phyloP scores from a whole-genome alignment of 108 stramenopile species.

The Heterococcus sp. region DNA sequence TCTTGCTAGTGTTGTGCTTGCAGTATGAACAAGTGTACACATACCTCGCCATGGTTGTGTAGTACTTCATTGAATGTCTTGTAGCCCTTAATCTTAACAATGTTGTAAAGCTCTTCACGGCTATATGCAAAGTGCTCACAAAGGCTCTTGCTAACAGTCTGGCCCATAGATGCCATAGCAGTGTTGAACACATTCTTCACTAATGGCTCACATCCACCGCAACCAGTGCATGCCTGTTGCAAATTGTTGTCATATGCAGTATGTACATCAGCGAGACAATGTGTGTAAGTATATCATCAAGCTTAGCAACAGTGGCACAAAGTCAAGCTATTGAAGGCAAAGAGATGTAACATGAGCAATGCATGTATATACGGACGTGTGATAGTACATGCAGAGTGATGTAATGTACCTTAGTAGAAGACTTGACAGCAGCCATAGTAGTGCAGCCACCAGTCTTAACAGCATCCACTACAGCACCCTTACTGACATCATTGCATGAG shows the following conservation, averaged over 20 bases:
- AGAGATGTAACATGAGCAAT: not conserved
- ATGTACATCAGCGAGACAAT: not conserved
- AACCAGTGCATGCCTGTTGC: constrained; percentile 73
- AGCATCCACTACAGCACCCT: constrained; percentile 64
- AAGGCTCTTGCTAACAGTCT: constrained; percentile 71
- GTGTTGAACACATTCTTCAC: constrained; percentile 71
- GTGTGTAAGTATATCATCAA: no score
- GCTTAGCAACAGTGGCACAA: no score
- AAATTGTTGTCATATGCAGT: not conserved
- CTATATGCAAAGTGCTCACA: constrained; percentile 84
- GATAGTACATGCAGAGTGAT: no score
- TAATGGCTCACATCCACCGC: constrained; percentile 85
- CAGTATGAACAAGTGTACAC: no score
- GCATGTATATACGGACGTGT: no score
- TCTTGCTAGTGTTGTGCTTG: no score
- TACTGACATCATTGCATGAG: constrained; percentile 85
- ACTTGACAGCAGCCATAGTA: constrained; percentile 72
- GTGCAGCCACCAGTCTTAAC: constrained; percentile 74
- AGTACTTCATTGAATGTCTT: constrained; percentile 79
- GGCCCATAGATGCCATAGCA: constrained; percentile 75
- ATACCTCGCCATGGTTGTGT: constrained; percentile 73
- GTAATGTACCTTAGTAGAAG: constrained; percentile 68
- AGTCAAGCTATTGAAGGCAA: not conserved
- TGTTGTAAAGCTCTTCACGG: constrained; percentile 79
- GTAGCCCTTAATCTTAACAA: constrained; percentile 65